Evolutionary conservation across 2,329 filamentous ascomycete genomes (phyloP).

Genomic region (Thyridium curvatum): DNA sequence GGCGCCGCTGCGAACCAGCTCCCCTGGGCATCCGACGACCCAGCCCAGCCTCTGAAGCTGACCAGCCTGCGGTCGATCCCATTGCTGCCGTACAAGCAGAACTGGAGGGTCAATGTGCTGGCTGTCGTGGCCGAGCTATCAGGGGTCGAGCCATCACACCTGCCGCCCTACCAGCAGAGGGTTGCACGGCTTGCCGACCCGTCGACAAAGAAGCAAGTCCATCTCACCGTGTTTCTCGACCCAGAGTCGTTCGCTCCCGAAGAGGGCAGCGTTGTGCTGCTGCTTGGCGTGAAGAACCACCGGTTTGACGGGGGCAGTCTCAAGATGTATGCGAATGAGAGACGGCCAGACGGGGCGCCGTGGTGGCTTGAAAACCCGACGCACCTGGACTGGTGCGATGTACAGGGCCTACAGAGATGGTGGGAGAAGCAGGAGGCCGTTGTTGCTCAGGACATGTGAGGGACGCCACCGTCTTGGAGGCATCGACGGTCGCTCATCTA

Average conservation of each 20-base stretch:
- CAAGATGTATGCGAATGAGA: slow-evolving; percentile 35
- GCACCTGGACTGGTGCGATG: slow-evolving; percentile 43
- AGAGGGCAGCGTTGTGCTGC: slow-evolving; percentile 39
- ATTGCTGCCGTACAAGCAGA: slow-evolving; percentile 47
- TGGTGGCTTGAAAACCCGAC: slow-evolving; percentile 49
- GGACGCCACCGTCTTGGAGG: background rate
- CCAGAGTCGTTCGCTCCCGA: slow-evolving; percentile 33
- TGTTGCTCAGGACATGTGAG: background rate
- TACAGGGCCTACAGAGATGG: slow-evolving; percentile 36
- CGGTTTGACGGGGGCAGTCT: slow-evolving; percentile 40
- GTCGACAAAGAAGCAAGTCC: slow-evolving; percentile 44
- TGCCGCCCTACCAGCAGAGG: slow-evolving; percentile 45
- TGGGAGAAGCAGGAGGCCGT: slow-evolving; percentile 22
- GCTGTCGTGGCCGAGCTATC: slow-evolving; percentile 42
- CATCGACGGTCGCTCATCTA: too few species aligned
- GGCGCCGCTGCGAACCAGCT: slow-evolving; percentile 16
- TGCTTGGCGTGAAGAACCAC: slow-evolving; percentile 53
- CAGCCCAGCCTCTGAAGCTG: slow-evolving; percentile 39
- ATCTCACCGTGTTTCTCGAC: slow-evolving; percentile 48
- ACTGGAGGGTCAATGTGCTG: slow-evolving; percentile 51
- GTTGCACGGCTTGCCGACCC: slow-evolving; percentile 44
- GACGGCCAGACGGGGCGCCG: slow-evolving; percentile 13
- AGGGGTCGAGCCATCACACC: slow-evolving; percentile 38
- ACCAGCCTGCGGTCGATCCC: slow-evolving; percentile 43
- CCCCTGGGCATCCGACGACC: slow-evolving; percentile 33